These are phyloP conservation scores for Beauveria caledonica DNA, from an alignment of 2,329 filamentous ascomycete genomes.

Conservation along the genomic window DNA sequence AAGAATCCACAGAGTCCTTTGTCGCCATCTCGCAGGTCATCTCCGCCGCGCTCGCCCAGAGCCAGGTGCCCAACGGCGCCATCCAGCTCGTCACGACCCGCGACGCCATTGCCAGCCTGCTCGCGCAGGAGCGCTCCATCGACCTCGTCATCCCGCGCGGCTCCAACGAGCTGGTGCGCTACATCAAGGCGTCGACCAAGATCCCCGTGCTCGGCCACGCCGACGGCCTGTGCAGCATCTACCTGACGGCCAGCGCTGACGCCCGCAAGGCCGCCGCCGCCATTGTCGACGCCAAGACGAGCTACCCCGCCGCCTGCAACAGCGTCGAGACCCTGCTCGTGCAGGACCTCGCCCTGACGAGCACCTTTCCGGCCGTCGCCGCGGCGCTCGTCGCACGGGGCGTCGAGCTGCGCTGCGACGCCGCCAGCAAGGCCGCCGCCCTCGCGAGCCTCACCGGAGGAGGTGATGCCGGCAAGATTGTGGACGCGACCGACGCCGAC, in stretches of 20 bases:
- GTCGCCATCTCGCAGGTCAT: constrained; percentile 82
- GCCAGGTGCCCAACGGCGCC: constrained; percentile 72
- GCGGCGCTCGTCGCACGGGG: constrained; percentile 65
- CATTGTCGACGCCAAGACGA: constrained; percentile 84
- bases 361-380: constrained; percentile 64
- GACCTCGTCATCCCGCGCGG: constrained; percentile 93
- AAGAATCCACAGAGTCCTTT: constrained; percentile 94
- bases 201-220: constrained; percentile 96
- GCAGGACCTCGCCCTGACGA: constrained; percentile 59
- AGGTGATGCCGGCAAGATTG: constrained; percentile 28
- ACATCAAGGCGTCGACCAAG: constrained; percentile 82
- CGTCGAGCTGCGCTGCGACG: constrained; percentile 77
- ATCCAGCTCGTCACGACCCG: constrained; percentile 92
- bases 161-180: constrained; percentile 80
- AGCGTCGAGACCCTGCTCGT: constrained; percentile 86
- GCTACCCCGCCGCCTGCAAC: constrained; percentile 94
- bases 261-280: constrained; percentile 62
- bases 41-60: constrained; percentile 62
- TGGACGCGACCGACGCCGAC: constrained; percentile 59
- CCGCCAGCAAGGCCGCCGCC: constrained; percentile 56
- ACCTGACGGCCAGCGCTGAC: constrained; percentile 74
- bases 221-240: constrained; percentile 84
- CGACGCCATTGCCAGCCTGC: constrained; percentile 81
- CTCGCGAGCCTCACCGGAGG: constrained; percentile 23
- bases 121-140: constrained; percentile 77